Evolutionary conservation across 169 alveolate species (phyloP).

Genomic region (Neospora caninum): DNA sequence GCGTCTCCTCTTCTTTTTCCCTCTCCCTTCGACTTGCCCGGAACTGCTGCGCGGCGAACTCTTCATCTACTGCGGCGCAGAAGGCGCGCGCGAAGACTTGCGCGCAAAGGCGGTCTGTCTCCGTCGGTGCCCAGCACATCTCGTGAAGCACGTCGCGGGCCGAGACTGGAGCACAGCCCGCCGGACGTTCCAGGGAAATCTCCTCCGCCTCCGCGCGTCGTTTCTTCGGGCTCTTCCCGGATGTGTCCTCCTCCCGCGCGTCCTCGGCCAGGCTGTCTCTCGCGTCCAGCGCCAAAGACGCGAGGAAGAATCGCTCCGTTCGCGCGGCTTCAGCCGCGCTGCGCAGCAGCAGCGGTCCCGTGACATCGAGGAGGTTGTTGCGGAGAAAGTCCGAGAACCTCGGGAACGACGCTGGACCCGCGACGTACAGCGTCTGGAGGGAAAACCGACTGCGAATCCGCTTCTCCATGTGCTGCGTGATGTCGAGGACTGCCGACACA

Average conservation of each 20-base stretch:
- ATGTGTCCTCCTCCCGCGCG: background rate
- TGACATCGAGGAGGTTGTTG: constrained; percentile 22
- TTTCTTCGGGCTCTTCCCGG: background rate
- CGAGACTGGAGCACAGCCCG: background rate
- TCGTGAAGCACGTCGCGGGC: background rate
- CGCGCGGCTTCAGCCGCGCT: background rate
- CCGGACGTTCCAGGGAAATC: background rate
- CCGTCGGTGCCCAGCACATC: background rate
- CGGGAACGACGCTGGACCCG: background rate
- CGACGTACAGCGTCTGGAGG: constrained; percentile 42
- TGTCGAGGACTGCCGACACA: constrained; percentile 48
- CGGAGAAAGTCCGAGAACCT: background rate
- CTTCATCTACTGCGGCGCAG: background rate
- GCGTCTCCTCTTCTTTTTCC: background rate
- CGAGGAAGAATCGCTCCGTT: background rate
- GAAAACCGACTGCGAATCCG: constrained; percentile 62
- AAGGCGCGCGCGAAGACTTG: constrained; percentile 1
- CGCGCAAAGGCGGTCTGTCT: background rate
- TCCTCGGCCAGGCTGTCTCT: background rate
- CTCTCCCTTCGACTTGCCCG: background rate
- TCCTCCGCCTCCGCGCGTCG: background rate
- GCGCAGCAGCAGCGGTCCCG: background rate
- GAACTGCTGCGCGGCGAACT: background rate
- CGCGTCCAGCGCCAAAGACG: background rate
- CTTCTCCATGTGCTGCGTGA: constrained; percentile 55